Evolutionary conservation across 306 rosid species (phyloP).

Genomic region (Canavalia gladiata): DNA sequence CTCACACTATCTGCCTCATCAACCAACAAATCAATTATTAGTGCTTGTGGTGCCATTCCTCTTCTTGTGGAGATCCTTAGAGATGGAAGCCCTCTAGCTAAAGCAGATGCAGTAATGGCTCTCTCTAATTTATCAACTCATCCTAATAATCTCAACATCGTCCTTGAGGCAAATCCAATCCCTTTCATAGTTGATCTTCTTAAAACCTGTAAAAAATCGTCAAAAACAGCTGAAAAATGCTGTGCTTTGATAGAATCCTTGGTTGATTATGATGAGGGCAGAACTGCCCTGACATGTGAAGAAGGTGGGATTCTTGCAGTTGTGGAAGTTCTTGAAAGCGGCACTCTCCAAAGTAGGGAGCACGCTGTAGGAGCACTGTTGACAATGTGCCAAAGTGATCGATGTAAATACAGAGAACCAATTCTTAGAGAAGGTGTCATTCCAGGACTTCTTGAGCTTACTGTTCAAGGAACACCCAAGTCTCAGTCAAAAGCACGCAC

Average conservation of each 20-base stretch:
- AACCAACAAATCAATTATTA: slow-evolving; percentile 80
- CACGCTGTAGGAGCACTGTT: slow-evolving; percentile 87
- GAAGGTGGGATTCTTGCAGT: slow-evolving; percentile 97
- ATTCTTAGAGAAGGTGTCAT: slow-evolving; percentile 95
- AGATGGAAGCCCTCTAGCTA: slow-evolving; percentile 84
- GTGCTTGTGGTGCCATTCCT: slow-evolving; percentile 88
- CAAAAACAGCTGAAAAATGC: slow-evolving; percentile 93
- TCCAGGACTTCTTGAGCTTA: slow-evolving; percentile 96
- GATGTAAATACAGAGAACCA: slow-evolving; percentile 88
- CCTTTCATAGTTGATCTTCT: slow-evolving; percentile 71
- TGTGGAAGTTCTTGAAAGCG: slow-evolving; percentile 90
- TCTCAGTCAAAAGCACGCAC: slow-evolving; percentile 82
- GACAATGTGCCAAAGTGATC: slow-evolving; percentile 86
- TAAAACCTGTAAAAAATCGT: slow-evolving; percentile 79
- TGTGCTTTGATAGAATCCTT: slow-evolving; percentile 85
- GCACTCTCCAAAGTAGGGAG: slow-evolving; percentile 85
- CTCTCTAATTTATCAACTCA: slow-evolving; percentile 91
- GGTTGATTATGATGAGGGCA: slow-evolving; percentile 75
- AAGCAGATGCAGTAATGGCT: slow-evolving; percentile 93
- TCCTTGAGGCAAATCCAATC: slow-evolving; percentile 74
- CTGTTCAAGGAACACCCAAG: slow-evolving; percentile 96
- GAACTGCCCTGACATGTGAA: slow-evolving; percentile 78
- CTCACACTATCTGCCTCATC: slow-evolving; percentile 93
- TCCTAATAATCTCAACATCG: slow-evolving; percentile 62
- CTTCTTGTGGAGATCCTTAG: slow-evolving; percentile 82